phyloP scores from a whole-genome alignment of 2,329 filamentous ascomycete species.

The Verticillium nonalfalfae region DNA sequence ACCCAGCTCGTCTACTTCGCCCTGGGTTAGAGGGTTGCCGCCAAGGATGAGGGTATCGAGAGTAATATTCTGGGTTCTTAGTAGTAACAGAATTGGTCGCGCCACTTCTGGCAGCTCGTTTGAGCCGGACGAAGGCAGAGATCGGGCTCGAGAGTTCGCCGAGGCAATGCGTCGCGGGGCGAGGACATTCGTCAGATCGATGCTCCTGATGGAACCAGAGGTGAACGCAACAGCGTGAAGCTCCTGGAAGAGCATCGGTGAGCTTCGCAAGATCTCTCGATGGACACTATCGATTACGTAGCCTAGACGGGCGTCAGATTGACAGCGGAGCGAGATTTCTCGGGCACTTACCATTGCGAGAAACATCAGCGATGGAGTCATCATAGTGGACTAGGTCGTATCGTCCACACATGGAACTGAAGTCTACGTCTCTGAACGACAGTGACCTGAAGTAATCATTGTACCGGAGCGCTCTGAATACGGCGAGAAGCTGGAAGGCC shows the following conservation, averaged over 20 bases:
- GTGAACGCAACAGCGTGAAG: slow-evolving; percentile 50
- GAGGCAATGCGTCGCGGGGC: slow-evolving; percentile 12
- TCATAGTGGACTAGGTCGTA: slow-evolving; percentile 37
- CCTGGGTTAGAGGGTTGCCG: slow-evolving; percentile 39
- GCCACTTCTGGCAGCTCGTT: slow-evolving; percentile 30
- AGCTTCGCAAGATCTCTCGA: slow-evolving; percentile 21
- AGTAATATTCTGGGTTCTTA: slow-evolving; percentile 36
- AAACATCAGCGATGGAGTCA: slow-evolving; percentile 43
- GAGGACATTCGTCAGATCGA: slow-evolving; percentile 42
- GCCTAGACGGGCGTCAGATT: slow-evolving; percentile 1
- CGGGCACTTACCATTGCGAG: slow-evolving; percentile 37
- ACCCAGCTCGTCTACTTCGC: slow-evolving; percentile 45
- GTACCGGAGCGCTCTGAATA: slow-evolving; percentile 49
- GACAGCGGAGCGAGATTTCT: background rate
- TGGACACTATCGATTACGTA: slow-evolving; percentile 8
- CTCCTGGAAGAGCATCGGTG: slow-evolving; percentile 47
- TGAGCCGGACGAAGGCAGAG: background rate
- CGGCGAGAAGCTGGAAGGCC: slow-evolving; percentile 46
- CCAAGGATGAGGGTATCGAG: slow-evolving; percentile 46
- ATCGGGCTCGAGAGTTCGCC: slow-evolving; percentile 3
- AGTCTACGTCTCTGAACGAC: slow-evolving; percentile 47
- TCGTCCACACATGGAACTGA: slow-evolving; percentile 31
- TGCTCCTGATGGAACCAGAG: slow-evolving; percentile 47
- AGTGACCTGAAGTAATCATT: slow-evolving; percentile 54
- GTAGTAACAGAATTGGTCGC: slow-evolving; percentile 41